A percentile compares a stretch with the other conserved stretches of the same genome.
phyloP scores from a whole-genome alignment of 257 asterid genomes.

The Eucommia ulmoides region DNA sequence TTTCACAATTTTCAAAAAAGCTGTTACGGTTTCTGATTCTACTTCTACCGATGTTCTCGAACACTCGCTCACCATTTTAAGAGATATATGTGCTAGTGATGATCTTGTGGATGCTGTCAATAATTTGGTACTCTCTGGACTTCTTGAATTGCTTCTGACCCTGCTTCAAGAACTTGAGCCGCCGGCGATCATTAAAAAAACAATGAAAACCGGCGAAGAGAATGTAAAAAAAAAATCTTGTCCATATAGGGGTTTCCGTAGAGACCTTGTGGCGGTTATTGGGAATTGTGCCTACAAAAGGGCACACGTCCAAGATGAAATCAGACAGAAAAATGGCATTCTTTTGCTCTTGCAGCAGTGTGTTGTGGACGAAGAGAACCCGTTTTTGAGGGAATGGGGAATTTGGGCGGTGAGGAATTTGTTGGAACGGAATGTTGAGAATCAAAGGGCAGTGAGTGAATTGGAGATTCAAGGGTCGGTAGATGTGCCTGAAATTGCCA shows the following conservation, averaged over 20 bases:
- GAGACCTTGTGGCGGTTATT: constrained; percentile 58
- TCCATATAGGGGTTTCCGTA: constrained; percentile 76
- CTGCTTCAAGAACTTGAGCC: constrained; percentile 61
- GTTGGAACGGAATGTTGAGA: constrained; percentile 67
- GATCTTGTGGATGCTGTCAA: constrained; percentile 25
- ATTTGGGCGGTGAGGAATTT: constrained; percentile 59
- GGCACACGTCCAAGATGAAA: constrained; percentile 57
- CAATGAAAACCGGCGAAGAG: constrained; percentile 21
- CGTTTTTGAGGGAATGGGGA: constrained; percentile 94
- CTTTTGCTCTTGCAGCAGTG: constrained; percentile 62
- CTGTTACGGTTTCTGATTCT: constrained; percentile 25
- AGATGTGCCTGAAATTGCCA: constrained; percentile 56
- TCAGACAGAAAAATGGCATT: constrained; percentile 52
- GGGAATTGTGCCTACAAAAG: constrained; percentile 62
- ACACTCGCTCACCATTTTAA: constrained; percentile 49
- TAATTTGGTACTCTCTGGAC: constrained; percentile 41
- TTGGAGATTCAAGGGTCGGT: constrained; percentile 59
- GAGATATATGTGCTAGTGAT: constrained; percentile 53
- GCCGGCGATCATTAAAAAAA: constrained; percentile 44
- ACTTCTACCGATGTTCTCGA: constrained; percentile 52
- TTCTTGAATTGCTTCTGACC: constrained; percentile 40
- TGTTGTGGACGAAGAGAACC: constrained; percentile 72
- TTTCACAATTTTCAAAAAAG: constrained; percentile 33
- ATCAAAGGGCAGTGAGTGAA: constrained; percentile 37
- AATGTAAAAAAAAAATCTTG: constrained; percentile 25